Evolutionary conservation across 148 eudicot species (phyloP).

Genomic region (Silene uniflora): DNA sequence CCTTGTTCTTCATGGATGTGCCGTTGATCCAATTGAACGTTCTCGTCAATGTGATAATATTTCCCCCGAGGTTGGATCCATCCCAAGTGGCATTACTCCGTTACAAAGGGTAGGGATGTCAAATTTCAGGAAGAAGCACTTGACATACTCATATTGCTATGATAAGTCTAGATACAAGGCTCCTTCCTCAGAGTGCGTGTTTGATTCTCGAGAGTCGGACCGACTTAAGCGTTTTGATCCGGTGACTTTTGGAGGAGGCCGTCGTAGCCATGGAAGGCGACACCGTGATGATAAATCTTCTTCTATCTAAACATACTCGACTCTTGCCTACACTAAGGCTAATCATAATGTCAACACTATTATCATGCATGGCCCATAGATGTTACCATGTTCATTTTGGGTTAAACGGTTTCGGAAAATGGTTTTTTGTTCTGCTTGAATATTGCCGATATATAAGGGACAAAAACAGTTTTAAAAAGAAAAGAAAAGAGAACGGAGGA

Average conservation of each 20-base stretch:
- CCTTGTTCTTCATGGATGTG: constrained; percentile 80
- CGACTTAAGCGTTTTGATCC: constrained; percentile 60
- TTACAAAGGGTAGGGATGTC: constrained; percentile 54
- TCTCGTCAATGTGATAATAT: constrained; percentile 36
- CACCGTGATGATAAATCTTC: constrained; percentile 30
- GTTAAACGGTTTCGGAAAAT: neutral
- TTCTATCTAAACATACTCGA: constrained; percentile 19
- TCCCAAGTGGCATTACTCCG: constrained; percentile 38
- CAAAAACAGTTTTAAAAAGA: constrained; percentile 2
- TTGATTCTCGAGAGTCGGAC: constrained; percentile 54
- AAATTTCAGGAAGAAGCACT: constrained; percentile 50
- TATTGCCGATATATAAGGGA: constrained; percentile 21
- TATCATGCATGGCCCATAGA: constrained; percentile 2
- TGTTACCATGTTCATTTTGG: constrained; percentile 13
- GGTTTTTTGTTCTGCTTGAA: constrained; percentile 23
- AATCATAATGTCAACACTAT: neutral
- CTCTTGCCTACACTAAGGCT: constrained; percentile 4
- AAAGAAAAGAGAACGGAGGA: neutral
- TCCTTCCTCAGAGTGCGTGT: constrained; percentile 62
- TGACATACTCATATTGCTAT: constrained; percentile 89
- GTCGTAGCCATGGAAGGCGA: constrained; percentile 41
- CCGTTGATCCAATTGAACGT: constrained; percentile 60
- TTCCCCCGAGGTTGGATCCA: constrained; percentile 17
- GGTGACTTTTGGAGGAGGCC: constrained; percentile 60
- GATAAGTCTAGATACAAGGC: constrained; percentile 53